These are phyloP conservation scores for Cyphellophora europaea DNA, from an alignment of 2,329 filamentous ascomycete genomes.

Conservation along the genomic window DNA sequence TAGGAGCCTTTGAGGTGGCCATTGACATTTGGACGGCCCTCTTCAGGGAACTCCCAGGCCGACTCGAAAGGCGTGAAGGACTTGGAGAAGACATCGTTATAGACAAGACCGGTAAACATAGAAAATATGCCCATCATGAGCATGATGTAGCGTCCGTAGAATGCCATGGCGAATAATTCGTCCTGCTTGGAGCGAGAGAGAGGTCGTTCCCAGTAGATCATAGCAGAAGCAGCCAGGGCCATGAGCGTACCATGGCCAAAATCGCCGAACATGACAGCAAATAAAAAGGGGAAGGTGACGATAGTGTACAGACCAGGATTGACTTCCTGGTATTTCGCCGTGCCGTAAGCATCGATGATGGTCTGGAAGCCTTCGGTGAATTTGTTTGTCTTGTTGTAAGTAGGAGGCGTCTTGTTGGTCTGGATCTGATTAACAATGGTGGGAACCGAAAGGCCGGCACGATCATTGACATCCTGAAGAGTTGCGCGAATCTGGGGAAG, in stretches of 20 bases:
- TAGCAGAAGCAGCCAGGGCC: slow-evolving; percentile 69
- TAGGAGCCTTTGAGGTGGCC: slow-evolving; percentile 64
- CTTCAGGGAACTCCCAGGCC: slow-evolving; percentile 82
- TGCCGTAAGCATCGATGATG: slow-evolving; percentile 97
- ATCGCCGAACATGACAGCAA: slow-evolving; percentile 99
- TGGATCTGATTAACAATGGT: slow-evolving; percentile 97
- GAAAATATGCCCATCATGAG: slow-evolving; percentile 97
- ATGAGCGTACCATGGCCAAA: slow-evolving; percentile 90
- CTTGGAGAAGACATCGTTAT: slow-evolving; percentile 96
- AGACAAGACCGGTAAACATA: slow-evolving; percentile 92
- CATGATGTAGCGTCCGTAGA: slow-evolving; percentile 97
- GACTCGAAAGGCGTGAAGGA: slow-evolving; percentile 81
- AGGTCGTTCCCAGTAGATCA: slow-evolving; percentile 95
- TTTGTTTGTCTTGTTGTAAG: slow-evolving; percentile 96
- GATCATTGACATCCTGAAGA: slow-evolving; percentile 91
- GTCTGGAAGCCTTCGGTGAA: slow-evolving; percentile 98
- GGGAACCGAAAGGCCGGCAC: slow-evolving; percentile 89
- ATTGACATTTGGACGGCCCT: slow-evolving; percentile 53
- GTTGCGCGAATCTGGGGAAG: slow-evolving; percentile 83
- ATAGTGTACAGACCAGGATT: slow-evolving; percentile 94
- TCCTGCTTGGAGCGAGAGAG: slow-evolving; percentile 80
- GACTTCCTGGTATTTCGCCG: slow-evolving; percentile 92
- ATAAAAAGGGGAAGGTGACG: slow-evolving; percentile 97
- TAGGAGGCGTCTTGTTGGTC: slow-evolving; percentile 94
- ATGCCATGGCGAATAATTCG: slow-evolving; percentile 96